Base-by-base conservation (phyloP, 106 monocot genomes). In the Dendrobium officinale region DNA sequence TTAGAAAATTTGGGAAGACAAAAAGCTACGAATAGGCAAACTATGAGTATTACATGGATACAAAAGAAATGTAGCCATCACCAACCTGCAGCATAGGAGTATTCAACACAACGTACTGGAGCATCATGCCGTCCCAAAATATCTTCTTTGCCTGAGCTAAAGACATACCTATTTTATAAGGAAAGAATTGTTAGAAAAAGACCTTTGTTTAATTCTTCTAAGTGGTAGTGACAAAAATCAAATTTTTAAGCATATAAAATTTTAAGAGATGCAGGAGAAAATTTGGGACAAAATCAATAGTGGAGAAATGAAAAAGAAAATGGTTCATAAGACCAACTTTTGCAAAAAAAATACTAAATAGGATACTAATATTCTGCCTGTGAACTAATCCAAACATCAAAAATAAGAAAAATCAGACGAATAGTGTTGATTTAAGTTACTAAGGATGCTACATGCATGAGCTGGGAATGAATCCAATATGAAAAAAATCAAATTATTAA, bases 101-200 rank as follows among this genome's bases (percentile, higher is more conserved):
- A 98, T 72, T 98, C 98, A 58, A 98, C 81, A 84, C 98, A 98
- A 27, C 98, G 98, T 17, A 98, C 95, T 77, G 95, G 91, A 86
- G 88, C 95, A 83, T 89, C 92, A 87, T 98, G 98, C 4, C 84
- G 82, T 54, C 98, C 98, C 77, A 98, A 81, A 78, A 91, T 85
- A 86, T 98, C 98, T 68, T 98, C 95, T 84, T 98, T 94, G 72
- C 88, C 92, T 41, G 98, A 81, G 86, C 82, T 88, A 68, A 98
- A 98, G 72, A 88, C 92, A 49, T 80, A 87, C 83, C 98, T 98
- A 45, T 47, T 80, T 47, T 44, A 79, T 16, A 80, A 72, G 27
- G 15, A 80, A 58, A 33, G 42, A 78, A 78, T 26, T 16, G 61
- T 16, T 27, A 77, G 77, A 37, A 70, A 70, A 76, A 77, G 55